A percentile compares a stretch with the other conserved stretches of the same genome.
These are phyloP conservation scores for Acorus gramineus DNA, from an alignment of 106 monocot genomes.

Conservation along the genomic window DNA sequence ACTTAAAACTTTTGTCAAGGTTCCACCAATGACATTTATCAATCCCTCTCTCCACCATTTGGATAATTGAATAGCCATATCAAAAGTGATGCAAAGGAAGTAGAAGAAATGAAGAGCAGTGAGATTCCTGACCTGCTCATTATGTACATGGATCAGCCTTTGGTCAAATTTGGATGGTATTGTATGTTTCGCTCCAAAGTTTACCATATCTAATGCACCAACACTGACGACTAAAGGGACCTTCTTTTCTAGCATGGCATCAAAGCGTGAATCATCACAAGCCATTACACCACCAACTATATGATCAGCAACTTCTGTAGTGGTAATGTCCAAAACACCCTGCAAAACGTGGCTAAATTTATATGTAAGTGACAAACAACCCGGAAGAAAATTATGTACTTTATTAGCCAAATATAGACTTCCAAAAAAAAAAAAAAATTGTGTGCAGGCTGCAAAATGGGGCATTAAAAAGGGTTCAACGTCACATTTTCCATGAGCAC, in stretches of 20 bases:
- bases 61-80: too few relatives aligned
- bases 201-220: constrained; percentile 96
- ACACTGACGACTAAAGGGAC: constrained; percentile 82
- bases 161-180: constrained; percentile 53
- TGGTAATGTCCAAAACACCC: constrained; percentile 94
- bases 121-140: constrained; percentile 58
- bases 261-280: constrained; percentile 75
- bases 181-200: constrained; percentile 77
- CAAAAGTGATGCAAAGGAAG: background rate
- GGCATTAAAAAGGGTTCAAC: too few relatives aligned
- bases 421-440: too few relatives aligned
- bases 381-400: too few relatives aligned
- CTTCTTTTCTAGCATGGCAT: constrained; percentile 69
- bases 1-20: too few relatives aligned
- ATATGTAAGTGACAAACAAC: too few relatives aligned
- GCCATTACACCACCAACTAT: constrained; percentile 93
- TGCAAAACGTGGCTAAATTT: constrained; percentile 7
- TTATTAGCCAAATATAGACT: too few relatives aligned
- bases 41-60: too few relatives aligned
- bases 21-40: too few relatives aligned
- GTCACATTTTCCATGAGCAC: too few relatives aligned
- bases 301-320: constrained; percentile 92
- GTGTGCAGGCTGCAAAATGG: too few relatives aligned
- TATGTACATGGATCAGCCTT: constrained; percentile 78
- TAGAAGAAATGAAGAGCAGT: background rate